These are phyloP conservation scores for Furcasterigmium furcatum DNA, from an alignment of 2,329 filamentous ascomycete species.

Conservation along the genomic window DNA sequence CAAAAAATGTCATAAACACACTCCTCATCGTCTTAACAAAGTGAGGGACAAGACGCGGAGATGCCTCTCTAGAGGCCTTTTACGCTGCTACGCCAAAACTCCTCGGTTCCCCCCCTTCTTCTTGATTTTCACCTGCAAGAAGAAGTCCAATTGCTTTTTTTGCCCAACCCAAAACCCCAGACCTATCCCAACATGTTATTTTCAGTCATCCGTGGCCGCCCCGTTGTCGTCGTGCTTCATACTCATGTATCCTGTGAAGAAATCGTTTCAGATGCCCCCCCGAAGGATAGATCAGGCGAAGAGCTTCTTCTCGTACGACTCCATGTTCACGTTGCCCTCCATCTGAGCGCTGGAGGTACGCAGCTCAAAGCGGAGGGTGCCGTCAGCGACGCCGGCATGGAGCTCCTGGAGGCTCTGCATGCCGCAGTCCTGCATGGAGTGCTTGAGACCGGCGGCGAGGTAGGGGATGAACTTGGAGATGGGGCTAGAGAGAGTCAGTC, in stretches of 20 bases:
- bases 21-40: background rate
- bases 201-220: background rate
- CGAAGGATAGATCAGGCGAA: conserved; percentile 63
- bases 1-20: background rate
- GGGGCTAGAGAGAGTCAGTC: conserved; percentile 48
- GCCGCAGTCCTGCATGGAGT: conserved; percentile 95
- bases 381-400: conserved; percentile 69
- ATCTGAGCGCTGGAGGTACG: conserved; percentile 91
- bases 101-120: conserved; percentile 1
- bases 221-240: conserved; percentile 1
- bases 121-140: conserved; percentile 1
- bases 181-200: conserved; percentile 2
- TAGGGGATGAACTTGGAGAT: conserved; percentile 96
- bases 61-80: background rate
- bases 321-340: conserved; percentile 96
- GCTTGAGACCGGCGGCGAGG: conserved; percentile 91
- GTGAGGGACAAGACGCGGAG: background rate
- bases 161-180: background rate
- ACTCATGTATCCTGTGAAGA: background rate
- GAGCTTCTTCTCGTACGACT: conserved; percentile 99
- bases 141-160: conserved; percentile 1
- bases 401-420: conserved; percentile 76
- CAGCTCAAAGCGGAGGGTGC: conserved; percentile 86
- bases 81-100: conserved; percentile 2
- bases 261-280: too few relatives aligned